Evolutionary conservation across 352 stramenopile species (phyloP).

Genomic region (Globisporangium nagaii): DNA sequence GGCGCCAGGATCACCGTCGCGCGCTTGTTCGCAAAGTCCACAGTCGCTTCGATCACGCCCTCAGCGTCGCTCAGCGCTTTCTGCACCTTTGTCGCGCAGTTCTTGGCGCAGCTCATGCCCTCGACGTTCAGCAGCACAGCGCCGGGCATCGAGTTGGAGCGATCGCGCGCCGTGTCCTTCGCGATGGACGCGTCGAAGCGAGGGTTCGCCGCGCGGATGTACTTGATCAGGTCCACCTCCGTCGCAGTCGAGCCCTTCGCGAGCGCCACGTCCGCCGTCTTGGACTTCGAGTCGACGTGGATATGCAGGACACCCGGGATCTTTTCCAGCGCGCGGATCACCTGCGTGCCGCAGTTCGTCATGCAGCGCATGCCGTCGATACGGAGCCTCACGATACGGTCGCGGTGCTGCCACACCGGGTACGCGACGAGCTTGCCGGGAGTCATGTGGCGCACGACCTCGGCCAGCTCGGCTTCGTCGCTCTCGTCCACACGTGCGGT

Average conservation of each 20-base stretch:
- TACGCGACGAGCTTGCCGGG: conserved; percentile 51
- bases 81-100: conserved; percentile 58
- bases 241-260: conserved; percentile 76
- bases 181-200: conserved; percentile 69
- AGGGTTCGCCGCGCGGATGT: conserved; percentile 64
- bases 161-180: conserved; percentile 37
- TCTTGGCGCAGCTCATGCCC: conserved; percentile 72
- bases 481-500: conserved; percentile 26
- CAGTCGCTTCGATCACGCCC: conserved; percentile 58
- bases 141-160: conserved; percentile 44
- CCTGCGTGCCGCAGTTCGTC: conserved; percentile 77
- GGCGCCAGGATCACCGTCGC: conserved; percentile 66
- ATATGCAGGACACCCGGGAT: conserved; percentile 81
- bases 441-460: conserved; percentile 44
- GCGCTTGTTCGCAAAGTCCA: conserved; percentile 66
- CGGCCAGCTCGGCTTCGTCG: conserved; percentile 48
- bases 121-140: conserved; percentile 70
- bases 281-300: conserved; percentile 78
- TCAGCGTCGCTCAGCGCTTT: conserved; percentile 34
- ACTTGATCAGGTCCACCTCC: conserved; percentile 85
- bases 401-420: conserved; percentile 77
- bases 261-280: conserved; percentile 67
- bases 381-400: conserved; percentile 67
- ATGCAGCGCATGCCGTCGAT: conserved; percentile 87
- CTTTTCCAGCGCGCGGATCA: conserved; percentile 75